Percentiles rank a stretch among this genome's conserved stretches.
Conservation (phyloP, 1,139 yeast genomes). For the Suhomyces wounanorum region DNA sequence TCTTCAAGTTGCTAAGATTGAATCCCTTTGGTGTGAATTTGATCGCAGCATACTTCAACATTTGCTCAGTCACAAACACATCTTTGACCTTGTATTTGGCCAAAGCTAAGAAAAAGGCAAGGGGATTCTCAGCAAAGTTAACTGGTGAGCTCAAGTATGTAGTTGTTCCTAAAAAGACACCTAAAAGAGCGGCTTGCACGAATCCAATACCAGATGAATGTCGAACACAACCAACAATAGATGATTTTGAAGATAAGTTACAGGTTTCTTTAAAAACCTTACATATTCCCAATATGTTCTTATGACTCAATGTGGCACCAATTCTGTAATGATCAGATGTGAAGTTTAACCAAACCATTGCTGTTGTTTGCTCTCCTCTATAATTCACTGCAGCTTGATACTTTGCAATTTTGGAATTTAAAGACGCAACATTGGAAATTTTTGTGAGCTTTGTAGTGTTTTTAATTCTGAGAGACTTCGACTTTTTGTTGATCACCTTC, state of each 20-base stretch:
- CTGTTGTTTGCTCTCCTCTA: conserved; percentile 47
- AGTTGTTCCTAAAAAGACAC: conserved; percentile 83
- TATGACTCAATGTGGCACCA: conserved; percentile 66
- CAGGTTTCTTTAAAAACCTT: conserved; percentile 92
- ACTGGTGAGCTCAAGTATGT: conserved; percentile 80
- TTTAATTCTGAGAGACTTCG: conserved; percentile 56
- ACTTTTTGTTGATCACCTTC: conserved; percentile 44
- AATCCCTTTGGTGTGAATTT: conserved; percentile 67
- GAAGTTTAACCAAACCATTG: conserved; percentile 67
- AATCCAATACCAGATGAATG: conserved; percentile 88
- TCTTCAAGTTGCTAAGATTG: conserved; percentile 65
- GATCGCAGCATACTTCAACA: conserved; percentile 74
- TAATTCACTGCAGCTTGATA: conserved; percentile 48
- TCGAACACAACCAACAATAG: conserved; percentile 84
- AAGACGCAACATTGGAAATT: conserved; percentile 50
- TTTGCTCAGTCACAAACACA: conserved; percentile 80
- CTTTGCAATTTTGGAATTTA: conserved; percentile 45
- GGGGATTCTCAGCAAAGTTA: conserved; percentile 76
- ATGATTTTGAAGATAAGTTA: conserved; percentile 69
- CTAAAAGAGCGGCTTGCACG: conserved; percentile 76
- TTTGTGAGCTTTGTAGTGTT: conserved; percentile 70
- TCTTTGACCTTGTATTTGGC: conserved; percentile 84
- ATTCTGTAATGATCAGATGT: conserved; percentile 72
- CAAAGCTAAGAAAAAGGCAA: conserved; percentile 67
- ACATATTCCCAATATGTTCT: conserved; percentile 72